These are phyloP conservation scores for Amanita molliuscula DNA, from an alignment of 768 basidiomycete genomes.

Conservation along the genomic window DNA sequence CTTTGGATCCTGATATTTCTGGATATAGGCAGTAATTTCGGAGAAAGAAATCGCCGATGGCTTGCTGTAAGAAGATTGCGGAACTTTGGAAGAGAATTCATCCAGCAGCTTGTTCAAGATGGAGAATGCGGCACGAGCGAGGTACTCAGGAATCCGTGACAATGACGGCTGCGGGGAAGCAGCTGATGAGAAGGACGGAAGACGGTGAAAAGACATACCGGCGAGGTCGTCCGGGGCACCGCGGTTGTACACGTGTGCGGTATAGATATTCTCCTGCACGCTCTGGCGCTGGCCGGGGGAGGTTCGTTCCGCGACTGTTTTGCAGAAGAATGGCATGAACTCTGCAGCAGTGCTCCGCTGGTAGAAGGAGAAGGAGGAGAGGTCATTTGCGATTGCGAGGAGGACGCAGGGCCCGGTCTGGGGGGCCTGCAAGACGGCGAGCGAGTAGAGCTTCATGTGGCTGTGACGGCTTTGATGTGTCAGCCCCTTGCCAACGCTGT, in stretches of 20 bases:
- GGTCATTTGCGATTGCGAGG: slow-evolving; percentile 63
- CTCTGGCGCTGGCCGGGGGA: slow-evolving; percentile 83
- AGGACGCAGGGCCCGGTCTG: slow-evolving; percentile 51
- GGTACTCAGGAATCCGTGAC: slow-evolving; percentile 96
- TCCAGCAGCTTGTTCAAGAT: slow-evolving; percentile 88
- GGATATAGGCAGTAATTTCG: slow-evolving; percentile 63
- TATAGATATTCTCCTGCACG: slow-evolving; percentile 88
- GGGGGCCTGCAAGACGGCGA: slow-evolving; percentile 65
- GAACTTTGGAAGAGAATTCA: slow-evolving; percentile 78
- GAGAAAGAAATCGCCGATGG: slow-evolving; percentile 68
- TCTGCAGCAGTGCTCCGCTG: slow-evolving; percentile 81
- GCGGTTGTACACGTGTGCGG: slow-evolving; percentile 87
- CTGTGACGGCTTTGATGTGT: not conserved
- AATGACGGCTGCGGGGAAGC: slow-evolving; percentile 55
- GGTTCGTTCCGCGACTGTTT: slow-evolving; percentile 87
- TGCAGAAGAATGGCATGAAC: slow-evolving; percentile 90
- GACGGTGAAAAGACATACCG: slow-evolving; percentile 35
- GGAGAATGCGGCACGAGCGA: slow-evolving; percentile 93
- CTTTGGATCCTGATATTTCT: slow-evolving; percentile 93
- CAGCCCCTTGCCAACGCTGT: not conserved
- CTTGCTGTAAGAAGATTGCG: slow-evolving; percentile 55
- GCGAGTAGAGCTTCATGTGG: slow-evolving; percentile 78
- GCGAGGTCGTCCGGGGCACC: slow-evolving; percentile 80
- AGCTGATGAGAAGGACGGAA: not conserved
- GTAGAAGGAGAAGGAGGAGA: slow-evolving; percentile 91